A percentile compares a stretch with the other conserved stretches of the same genome.
Conservation (phyloP, 2,329 filamentous ascomycete species). For the Colletotrichum noveboracense region DNA sequence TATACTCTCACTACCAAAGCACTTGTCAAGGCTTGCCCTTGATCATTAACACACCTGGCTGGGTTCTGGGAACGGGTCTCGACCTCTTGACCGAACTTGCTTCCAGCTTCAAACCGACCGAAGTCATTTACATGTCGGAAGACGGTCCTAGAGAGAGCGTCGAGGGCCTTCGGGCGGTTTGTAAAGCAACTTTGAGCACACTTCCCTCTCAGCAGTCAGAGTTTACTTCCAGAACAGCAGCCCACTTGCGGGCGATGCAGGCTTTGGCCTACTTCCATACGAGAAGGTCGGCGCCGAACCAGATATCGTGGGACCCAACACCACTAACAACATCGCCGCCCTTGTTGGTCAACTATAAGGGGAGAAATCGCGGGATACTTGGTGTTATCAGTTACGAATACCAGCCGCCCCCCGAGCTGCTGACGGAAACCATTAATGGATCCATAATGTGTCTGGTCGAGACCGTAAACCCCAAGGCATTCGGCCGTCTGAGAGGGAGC, state of each 20-base stretch:
- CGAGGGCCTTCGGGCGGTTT: conserved; percentile 53
- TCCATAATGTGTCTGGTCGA: conserved; percentile 71
- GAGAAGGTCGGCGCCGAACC: conserved; percentile 18
- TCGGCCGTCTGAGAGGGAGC: conserved; percentile 37
- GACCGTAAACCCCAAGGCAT: conserved; percentile 59
- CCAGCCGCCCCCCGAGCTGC: conserved; percentile 60
- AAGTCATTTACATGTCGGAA: conserved; percentile 73
- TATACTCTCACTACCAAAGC: conserved; percentile 61
- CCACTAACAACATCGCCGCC: conserved; percentile 64
- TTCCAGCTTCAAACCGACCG: conserved; percentile 55
- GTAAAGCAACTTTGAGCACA: conserved; percentile 47
- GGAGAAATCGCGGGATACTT: conserved; percentile 56
- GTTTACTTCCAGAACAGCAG: conserved; percentile 61
- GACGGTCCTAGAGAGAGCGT: conserved; percentile 65
- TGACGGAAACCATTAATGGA: conserved; percentile 73
- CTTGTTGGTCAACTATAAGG: conserved; percentile 66
- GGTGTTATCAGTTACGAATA: conserved; percentile 73
- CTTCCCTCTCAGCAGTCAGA: conserved; percentile 67
- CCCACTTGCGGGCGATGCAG: conserved; percentile 75
- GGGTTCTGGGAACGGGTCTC: conserved; percentile 74
- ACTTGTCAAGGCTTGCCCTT: conserved; percentile 56
- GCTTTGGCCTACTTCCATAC: conserved; percentile 80
- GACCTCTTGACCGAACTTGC: conserved; percentile 67
- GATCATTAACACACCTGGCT: conserved; percentile 77
- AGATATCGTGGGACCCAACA: conserved; percentile 52